These are phyloP conservation scores for Wilcoxina mikolae DNA, from an alignment of 495 filamentous ascomycete genomes.

Conservation along the genomic window DNA sequence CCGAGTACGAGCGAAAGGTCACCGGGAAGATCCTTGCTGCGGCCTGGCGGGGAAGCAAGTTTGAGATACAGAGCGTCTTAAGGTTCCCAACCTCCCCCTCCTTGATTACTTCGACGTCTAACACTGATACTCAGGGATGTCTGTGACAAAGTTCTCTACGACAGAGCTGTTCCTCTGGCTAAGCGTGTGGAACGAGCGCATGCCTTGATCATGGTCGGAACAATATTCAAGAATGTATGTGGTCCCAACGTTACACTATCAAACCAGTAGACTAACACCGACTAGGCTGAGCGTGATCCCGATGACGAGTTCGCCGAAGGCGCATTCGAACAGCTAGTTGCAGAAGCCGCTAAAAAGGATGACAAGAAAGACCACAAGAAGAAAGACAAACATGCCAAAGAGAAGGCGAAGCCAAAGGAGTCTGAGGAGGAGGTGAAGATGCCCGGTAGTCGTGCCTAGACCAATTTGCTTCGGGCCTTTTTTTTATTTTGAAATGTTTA, in stretches of 20 bases:
- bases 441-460: neutral
- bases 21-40: constrained; percentile 98
- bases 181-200: constrained; percentile 87
- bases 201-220: constrained; percentile 72
- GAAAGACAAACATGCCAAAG: constrained; percentile 51
- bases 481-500: too few relatives aligned
- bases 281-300: constrained; percentile 71
- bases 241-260: constrained; percentile 2
- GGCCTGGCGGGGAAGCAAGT: constrained; percentile 92
- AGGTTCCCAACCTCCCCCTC: constrained; percentile 46
- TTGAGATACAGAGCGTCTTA: constrained; percentile 93
- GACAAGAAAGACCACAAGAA: constrained; percentile 56
- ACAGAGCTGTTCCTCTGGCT: constrained; percentile 65
- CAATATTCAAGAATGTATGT: constrained; percentile 72
- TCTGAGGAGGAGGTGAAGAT: constrained; percentile 1
- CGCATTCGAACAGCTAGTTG: constrained; percentile 96
- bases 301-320: constrained; percentile 98
- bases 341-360: constrained; percentile 89
- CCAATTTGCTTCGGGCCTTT: too few relatives aligned
- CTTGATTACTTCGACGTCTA: neutral
- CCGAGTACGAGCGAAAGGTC: constrained; percentile 87
- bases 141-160: constrained; percentile 45
- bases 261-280: constrained; percentile 11
- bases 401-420: constrained; percentile 18
- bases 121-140: constrained; percentile 25